Evolutionary conservation across 2,329 filamentous ascomycete genomes (phyloP), one percentile per base, ranked within the genome.

Genomic region (Xylaria sp.): DNA sequence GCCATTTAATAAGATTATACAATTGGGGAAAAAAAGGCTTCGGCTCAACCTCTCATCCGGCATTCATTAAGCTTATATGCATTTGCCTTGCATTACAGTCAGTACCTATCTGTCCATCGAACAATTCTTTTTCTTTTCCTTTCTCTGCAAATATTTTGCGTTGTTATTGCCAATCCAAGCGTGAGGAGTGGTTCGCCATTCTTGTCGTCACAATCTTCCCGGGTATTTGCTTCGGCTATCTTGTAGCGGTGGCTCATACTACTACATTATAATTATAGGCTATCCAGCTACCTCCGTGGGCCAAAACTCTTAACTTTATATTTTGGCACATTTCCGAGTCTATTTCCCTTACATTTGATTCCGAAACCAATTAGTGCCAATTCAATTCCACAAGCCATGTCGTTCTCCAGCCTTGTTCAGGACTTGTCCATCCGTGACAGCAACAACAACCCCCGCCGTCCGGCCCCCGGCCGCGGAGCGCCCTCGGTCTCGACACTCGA

Each of bases 401-500:
- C 89, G 42, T 90, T 91, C 81, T 91, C 89, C 48, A 89, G 86
- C 76, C 87, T 91, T 63, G 87, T 91, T 28, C 88, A 90, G 72
- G 88, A 91, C 72, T 81, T 91, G 70, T 85, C 86, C 33, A 84
- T 90, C 70, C 88, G 87, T 74, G 88, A 90, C 73, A 79, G 82
- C 72, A 77, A 74, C 66, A 81, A 79, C 66, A 81, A 79, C 71
- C 75, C 81, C 23, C 83, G 87, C 73, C 84, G 86, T 66, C 80
- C 83, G 46, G 49, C 48, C 23, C 74, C 53, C 2, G 81, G 81
- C 58, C 82, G 81, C 65, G 82, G 81, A 31, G 79, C 81, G 5
- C 86, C 87, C 31, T 78, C 77, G 9, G 81, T 83, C 58, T 88
- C 87, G 42, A 88, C 85, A n/a, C 75, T 86, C 40, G 88, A 90